These are phyloP conservation scores for Colletotrichum tropicicola DNA, from an alignment of 2,329 filamentous ascomycete species.

Conservation along the genomic window DNA sequence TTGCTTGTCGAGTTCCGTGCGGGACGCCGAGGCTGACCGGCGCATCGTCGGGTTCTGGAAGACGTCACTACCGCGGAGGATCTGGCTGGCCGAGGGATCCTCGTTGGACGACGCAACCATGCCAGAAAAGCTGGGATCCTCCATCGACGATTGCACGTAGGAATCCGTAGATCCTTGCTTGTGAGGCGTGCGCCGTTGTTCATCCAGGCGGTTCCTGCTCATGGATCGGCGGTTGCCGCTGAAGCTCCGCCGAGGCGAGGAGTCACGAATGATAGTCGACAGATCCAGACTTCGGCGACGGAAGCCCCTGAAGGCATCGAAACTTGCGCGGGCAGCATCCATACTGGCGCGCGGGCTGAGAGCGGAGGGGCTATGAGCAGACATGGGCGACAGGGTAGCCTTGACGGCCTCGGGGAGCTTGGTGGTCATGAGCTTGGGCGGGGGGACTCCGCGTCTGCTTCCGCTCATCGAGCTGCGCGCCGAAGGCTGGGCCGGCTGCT, in stretches of 20 bases:
- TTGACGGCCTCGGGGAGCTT: slow-evolving; percentile 66
- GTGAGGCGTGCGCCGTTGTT: slow-evolving; percentile 55
- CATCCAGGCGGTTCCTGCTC: slow-evolving; percentile 57
- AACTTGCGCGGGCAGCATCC: slow-evolving; percentile 61
- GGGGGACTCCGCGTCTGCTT: slow-evolving; percentile 15
- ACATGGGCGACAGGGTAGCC: slow-evolving; percentile 66
- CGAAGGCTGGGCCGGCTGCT: slow-evolving; percentile 11
- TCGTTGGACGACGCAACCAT: slow-evolving; percentile 75
- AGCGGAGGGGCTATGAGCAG: slow-evolving; percentile 50
- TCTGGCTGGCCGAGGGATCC: slow-evolving; percentile 90
- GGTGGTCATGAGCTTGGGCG: slow-evolving; percentile 45
- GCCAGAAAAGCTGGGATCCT: slow-evolving; percentile 78
- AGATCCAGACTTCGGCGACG: slow-evolving; percentile 62
- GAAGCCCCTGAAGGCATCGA: slow-evolving; percentile 60
- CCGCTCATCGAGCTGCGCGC: slow-evolving; percentile 31
- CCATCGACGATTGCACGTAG: slow-evolving; percentile 74
- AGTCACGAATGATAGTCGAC: slow-evolving; percentile 50
- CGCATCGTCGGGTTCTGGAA: slow-evolving; percentile 82
- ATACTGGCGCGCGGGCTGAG: slow-evolving; percentile 64
- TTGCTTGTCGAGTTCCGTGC: slow-evolving; percentile 29
- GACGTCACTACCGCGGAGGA: slow-evolving; percentile 85
- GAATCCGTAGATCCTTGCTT: slow-evolving; percentile 77
- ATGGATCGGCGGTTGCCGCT: slow-evolving; percentile 66
- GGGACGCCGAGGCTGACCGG: slow-evolving; percentile 51
- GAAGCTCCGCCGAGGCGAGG: slow-evolving; percentile 66